phyloP scores from a whole-genome alignment of 495 filamentous ascomycete genomes.

The Hyaloscypha variabilis region DNA sequence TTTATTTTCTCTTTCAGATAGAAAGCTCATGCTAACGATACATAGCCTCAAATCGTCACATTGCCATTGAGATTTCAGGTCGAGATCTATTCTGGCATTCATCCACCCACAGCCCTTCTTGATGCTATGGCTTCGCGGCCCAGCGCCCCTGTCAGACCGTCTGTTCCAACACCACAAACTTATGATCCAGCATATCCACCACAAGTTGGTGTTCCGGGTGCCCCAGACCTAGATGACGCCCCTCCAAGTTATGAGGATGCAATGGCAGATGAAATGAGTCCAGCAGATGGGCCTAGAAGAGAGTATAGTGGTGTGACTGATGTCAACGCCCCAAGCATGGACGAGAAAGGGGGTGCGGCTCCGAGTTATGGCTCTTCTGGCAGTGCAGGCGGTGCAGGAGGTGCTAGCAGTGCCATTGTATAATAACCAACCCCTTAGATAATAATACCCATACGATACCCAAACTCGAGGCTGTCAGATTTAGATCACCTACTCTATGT shows the following conservation, averaged over 20 bases:
- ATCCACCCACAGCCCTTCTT: constrained; percentile 76
- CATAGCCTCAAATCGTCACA: constrained; percentile 67
- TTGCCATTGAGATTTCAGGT: constrained; percentile 80
- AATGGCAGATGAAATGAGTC: constrained; percentile 48
- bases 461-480: not conserved
- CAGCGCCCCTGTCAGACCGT: constrained; percentile 19
- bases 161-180: constrained; percentile 15
- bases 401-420: not conserved
- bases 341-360: constrained; percentile 22
- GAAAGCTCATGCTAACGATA: constrained; percentile 19
- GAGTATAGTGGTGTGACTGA: constrained; percentile 34
- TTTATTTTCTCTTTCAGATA: constrained; percentile 40
- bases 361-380: constrained; percentile 10
- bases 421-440: not conserved
- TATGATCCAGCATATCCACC: constrained; percentile 47
- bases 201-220: constrained; percentile 44
- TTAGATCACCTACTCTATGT: not conserved
- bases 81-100: constrained; percentile 86
- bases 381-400: not conserved
- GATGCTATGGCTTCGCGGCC: constrained; percentile 57
- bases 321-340: constrained; percentile 31
- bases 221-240: constrained; percentile 59
- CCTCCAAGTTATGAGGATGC: constrained; percentile 90
- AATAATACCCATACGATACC: not conserved
- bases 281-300: constrained; percentile 27